Conservation (phyloP, 164 flowering plant genomes). For the Macadamia tetraphylla region DNA sequence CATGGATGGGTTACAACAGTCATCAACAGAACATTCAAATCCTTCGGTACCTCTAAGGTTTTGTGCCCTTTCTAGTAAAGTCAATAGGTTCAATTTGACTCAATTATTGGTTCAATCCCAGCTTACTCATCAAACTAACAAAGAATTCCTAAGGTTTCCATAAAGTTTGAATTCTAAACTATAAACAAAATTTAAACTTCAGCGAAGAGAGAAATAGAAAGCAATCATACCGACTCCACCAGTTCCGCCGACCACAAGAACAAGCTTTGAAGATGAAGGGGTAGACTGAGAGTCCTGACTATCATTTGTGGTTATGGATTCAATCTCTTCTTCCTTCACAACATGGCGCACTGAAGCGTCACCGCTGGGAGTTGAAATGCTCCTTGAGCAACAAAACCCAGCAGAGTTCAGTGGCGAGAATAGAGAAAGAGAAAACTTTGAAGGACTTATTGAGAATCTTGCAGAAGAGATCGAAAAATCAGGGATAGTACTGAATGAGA, state of each 20-base stretch:
- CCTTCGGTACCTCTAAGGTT: background rate
- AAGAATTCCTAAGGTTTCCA: background rate
- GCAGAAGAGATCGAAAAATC: slow-evolving; percentile 15
- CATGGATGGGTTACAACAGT: background rate
- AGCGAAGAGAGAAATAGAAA: background rate
- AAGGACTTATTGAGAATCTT: slow-evolving; percentile 17
- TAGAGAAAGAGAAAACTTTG: slow-evolving; percentile 11
- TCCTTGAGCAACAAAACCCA: slow-evolving; percentile 9
- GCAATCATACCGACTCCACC: slow-evolving; percentile 78
- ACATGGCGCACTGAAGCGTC: slow-evolving; percentile 22
- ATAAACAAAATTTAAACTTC: background rate
- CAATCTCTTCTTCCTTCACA: slow-evolving; percentile 38
- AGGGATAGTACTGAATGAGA: slow-evolving; percentile 15
- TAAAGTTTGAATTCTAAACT: background rate
- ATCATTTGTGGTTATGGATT: slow-evolving; percentile 23
- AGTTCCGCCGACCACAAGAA: slow-evolving; percentile 86
- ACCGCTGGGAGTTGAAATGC: slow-evolving; percentile 14
- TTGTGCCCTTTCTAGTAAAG: background rate
- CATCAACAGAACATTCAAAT: background rate
- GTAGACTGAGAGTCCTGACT: slow-evolving; percentile 22
- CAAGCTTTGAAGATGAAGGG: slow-evolving; percentile 61
- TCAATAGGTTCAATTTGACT: background rate
- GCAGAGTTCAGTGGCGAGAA: slow-evolving; percentile 15
- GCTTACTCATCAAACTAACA: background rate
- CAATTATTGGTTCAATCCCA: background rate